Percentiles rank a stretch among this genome's conserved stretches.
Conservation (phyloP, 2,329 filamentous ascomycete species). For the Colletotrichum gigasporum region DNA sequence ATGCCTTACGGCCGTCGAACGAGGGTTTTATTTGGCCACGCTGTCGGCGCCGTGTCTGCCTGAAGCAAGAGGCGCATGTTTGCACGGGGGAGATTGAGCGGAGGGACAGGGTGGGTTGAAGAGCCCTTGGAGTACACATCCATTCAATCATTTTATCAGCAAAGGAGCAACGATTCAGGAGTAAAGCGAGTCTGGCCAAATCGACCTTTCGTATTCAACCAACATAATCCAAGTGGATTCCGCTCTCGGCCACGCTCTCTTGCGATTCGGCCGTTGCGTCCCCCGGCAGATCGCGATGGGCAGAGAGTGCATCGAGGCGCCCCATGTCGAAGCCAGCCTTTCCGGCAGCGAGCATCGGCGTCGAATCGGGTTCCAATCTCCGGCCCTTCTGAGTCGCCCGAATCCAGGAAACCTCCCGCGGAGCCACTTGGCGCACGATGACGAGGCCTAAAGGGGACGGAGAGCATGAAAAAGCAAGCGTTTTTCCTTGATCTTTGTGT, state of each 20-base stretch:
- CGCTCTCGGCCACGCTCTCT: not conserved
- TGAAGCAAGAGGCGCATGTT: not conserved
- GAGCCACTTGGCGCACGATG: not conserved
- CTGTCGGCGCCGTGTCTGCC: not conserved
- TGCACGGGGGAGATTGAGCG: conserved; percentile 16
- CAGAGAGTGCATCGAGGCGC: not conserved
- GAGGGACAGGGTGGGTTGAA: not conserved
- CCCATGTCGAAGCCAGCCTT: conserved; percentile 5
- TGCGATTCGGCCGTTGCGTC: not conserved
- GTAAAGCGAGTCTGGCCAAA: not conserved
- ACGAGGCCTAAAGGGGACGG: not conserved
- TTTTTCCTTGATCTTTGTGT: not conserved
- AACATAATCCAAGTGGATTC: not conserved
- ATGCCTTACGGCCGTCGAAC: not conserved
- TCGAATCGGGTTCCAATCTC: conserved; percentile 22
- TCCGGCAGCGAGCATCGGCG: conserved; percentile 8
- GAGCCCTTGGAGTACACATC: not conserved
- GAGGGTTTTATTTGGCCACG: not conserved
- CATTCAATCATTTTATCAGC: not conserved
- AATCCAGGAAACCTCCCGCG: conserved; percentile 3
- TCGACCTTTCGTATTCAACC: conserved; percentile 9
- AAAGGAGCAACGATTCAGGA: not conserved
- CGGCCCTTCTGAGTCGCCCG: conserved; percentile 22
- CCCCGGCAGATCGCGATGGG: conserved; percentile 7
- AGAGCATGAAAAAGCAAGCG: not conserved